Percentiles rank a stretch among this genome's conserved stretches.
phyloP scores from a whole-genome alignment of 441 rosid genomes.

The Erodium trifolium region DNA sequence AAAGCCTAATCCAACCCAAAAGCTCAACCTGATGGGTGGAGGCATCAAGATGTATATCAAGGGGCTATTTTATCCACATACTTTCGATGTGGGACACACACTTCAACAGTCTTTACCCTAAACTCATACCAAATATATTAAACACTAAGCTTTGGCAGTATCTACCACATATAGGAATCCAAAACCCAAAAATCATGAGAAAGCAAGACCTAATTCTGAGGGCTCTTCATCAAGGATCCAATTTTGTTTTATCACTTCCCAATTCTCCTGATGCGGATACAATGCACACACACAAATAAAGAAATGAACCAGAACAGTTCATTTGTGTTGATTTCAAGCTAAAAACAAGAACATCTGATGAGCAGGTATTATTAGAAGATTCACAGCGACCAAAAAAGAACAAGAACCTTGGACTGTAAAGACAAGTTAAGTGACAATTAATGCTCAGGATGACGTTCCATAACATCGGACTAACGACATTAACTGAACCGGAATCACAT shows the following conservation, averaged over 20 bases:
- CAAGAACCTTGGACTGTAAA: background rate
- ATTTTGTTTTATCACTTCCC: background rate
- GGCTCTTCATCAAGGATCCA: background rate
- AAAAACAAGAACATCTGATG: background rate
- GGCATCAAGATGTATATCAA: too few species aligned
- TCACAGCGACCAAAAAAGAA: background rate
- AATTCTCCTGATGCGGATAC: background rate
- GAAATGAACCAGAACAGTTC: background rate
- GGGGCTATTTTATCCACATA: too few species aligned
- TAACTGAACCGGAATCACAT: background rate
- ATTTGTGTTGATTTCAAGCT: background rate
- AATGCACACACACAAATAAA: background rate
- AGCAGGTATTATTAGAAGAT: background rate
- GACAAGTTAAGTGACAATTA: too few species aligned
- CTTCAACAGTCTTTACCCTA: too few species aligned
- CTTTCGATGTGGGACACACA: too few species aligned
- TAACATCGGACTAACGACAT: background rate
- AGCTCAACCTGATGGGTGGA: too few species aligned
- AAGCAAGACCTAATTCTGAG: background rate
- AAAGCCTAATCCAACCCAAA: too few species aligned
- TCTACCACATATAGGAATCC: too few species aligned
- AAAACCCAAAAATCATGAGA: slow-evolving; percentile 3
- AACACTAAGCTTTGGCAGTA: background rate
- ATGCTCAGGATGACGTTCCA: too few species aligned
- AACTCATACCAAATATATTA: background rate